Percentiles rank a stretch among this genome's conserved stretches.
Conservation (phyloP, 2,329 filamentous ascomycete species). For the Celoporthe dispersa region DNA sequence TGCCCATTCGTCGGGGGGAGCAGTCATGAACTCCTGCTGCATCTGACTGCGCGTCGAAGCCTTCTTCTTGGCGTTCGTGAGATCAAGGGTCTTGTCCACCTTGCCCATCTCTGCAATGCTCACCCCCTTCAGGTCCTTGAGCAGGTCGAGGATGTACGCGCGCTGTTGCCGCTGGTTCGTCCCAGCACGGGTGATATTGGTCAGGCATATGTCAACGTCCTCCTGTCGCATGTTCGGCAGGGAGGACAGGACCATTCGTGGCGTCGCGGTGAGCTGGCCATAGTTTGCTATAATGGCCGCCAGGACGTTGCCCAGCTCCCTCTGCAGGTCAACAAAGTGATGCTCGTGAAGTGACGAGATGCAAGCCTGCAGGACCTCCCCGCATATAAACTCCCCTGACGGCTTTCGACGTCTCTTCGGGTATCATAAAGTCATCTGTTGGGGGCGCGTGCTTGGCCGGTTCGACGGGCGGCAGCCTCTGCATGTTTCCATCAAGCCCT, state of each 20-base stretch:
- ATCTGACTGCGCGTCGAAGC: constrained; percentile 54
- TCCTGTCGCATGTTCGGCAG: constrained; percentile 75
- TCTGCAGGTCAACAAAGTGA: constrained; percentile 96
- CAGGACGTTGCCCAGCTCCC: constrained; percentile 86
- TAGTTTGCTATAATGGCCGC: constrained; percentile 84
- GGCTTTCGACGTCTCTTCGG: constrained; percentile 60
- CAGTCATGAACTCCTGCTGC: constrained; percentile 69
- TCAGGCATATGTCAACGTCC: constrained; percentile 68
- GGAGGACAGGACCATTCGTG: constrained; percentile 74
- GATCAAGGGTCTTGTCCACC: constrained; percentile 60
- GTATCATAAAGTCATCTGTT: constrained; percentile 50
- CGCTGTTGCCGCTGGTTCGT: constrained; percentile 76
- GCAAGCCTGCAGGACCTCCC: constrained; percentile 86
- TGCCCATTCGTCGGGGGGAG: constrained; percentile 43
- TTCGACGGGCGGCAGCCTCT: constrained; percentile 33
- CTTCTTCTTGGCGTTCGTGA: constrained; percentile 26
- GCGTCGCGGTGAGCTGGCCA: constrained; percentile 69
- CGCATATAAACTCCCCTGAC: constrained; percentile 90
- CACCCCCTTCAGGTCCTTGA: constrained; percentile 86
- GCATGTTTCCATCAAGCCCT: constrained; percentile 11
- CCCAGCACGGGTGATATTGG: constrained; percentile 61
- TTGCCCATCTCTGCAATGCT: constrained; percentile 94
- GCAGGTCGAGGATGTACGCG: constrained; percentile 78
- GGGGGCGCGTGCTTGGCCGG: constrained; percentile 29
- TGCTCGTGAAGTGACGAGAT: constrained; percentile 91